A percentile compares a stretch with the other conserved stretches of the same genome.
These are phyloP conservation scores for Ceratobasidium sp. DNA, from an alignment of 1,284 basidiomycete genomes.

Conservation along the genomic window DNA sequence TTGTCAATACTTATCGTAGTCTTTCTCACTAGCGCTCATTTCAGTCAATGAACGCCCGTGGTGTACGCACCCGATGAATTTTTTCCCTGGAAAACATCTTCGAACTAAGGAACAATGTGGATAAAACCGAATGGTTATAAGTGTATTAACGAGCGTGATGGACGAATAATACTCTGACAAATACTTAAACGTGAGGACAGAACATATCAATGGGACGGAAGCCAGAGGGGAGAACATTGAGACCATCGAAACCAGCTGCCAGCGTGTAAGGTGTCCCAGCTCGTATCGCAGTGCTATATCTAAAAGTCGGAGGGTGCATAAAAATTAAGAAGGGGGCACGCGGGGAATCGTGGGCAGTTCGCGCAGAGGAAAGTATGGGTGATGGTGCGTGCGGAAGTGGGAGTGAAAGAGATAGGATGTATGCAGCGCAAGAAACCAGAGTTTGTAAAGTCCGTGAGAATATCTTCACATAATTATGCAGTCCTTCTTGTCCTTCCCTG, in stretches of 20 bases:
- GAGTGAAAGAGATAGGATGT: background rate
- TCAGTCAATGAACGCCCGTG: too few species aligned
- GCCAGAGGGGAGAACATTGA: background rate
- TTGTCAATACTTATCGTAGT: too few species aligned
- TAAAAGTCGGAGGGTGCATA: constrained; percentile 17
- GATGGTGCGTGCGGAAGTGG: background rate
- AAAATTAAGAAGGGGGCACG: background rate
- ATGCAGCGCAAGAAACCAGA: background rate
- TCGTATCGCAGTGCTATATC: constrained; percentile 6
- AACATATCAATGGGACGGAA: background rate
- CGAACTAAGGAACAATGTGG: background rate
- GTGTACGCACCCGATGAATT: background rate
- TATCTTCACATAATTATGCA: constrained; percentile 83
- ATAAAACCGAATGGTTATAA: constrained; percentile 8
- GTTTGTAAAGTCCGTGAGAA: constrained; percentile 17
- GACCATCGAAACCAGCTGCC: background rate
- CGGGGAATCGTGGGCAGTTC: too few species aligned
- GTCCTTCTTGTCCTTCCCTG: constrained; percentile 67
- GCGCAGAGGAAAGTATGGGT: too few species aligned
- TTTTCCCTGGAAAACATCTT: background rate
- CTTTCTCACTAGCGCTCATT: too few species aligned
- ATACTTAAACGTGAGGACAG: constrained; percentile 39
- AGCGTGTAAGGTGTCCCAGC: background rate
- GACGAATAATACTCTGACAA: constrained; percentile 38
- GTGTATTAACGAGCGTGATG: constrained; percentile 37